Evolutionary conservation across 202 grass and related monocot species (phyloP).

Genomic region (Schoenoplectus tabernaemontani): DNA sequence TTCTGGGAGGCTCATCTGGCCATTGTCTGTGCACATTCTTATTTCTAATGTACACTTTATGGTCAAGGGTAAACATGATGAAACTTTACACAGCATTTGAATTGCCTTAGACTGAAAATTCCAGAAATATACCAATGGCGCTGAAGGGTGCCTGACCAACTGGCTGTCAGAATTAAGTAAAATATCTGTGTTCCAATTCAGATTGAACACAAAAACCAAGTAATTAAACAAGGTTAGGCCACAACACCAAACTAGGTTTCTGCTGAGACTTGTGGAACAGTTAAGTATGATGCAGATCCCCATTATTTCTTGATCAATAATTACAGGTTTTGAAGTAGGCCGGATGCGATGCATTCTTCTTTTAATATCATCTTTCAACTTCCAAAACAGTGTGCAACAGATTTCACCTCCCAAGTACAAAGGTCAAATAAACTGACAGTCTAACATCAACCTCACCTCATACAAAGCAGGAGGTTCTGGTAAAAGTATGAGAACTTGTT

Average conservation of each 20-base stretch:
- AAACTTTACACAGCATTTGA: not conserved
- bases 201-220: not conserved
- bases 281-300: not conserved
- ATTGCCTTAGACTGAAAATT: no score
- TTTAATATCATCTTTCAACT: not conserved
- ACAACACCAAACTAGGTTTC: not conserved
- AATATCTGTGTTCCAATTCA: not conserved
- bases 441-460: not conserved
- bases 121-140: no score
- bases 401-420: not conserved
- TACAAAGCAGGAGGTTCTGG: not conserved
- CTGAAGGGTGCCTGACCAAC: not conserved
- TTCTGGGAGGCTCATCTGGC: slow-evolving; percentile 60
- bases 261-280: no score
- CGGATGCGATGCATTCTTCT: not conserved
- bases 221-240: not conserved
- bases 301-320: not conserved
- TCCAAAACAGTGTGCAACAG: not conserved
- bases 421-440: not conserved
- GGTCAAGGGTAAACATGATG: slow-evolving; percentile 46
- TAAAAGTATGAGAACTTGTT: not conserved
- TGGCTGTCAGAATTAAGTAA: not conserved
- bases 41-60: slow-evolving; percentile 63
- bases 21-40: slow-evolving; percentile 43
- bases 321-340: not conserved